Evolutionary conservation across 169 alveolate species (phyloP).

Genomic region (Besnoitia besnoiti): DNA sequence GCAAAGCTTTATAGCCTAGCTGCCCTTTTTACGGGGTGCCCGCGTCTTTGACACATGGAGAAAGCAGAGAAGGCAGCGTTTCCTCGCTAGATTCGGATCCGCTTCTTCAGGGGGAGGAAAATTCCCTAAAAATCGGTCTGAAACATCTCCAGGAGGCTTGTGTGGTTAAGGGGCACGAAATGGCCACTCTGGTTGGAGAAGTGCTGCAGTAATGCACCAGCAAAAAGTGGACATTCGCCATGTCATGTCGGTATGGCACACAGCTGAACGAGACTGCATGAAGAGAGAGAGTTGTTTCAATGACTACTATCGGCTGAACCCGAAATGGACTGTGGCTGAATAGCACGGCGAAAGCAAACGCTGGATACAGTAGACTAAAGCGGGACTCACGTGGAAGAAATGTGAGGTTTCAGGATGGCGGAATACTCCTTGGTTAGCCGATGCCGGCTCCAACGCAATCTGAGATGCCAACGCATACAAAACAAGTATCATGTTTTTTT

Average conservation of each 20-base stretch:
- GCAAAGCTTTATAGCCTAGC: neutral
- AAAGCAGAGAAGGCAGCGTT: neutral
- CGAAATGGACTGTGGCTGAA: too few species aligned
- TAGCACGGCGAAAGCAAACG: too few species aligned
- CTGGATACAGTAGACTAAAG: too few species aligned
- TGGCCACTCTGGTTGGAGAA: conserved; percentile 8
- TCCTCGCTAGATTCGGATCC: neutral
- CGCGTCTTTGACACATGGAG: neutral
- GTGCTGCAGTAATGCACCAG: neutral
- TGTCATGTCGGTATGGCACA: neutral
- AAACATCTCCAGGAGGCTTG: neutral
- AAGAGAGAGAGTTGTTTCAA: neutral
- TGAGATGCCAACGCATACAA: neutral
- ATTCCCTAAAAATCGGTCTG: neutral
- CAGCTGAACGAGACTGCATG: neutral
- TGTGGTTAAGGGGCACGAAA: neutral
- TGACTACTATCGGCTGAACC: too few species aligned
- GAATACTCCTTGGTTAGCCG: neutral
- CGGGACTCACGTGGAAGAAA: conserved; percentile 26
- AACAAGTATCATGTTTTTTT: neutral
- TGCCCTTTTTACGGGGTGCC: neutral
- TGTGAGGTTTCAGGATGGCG: neutral
- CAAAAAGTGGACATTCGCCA: neutral
- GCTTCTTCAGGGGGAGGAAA: neutral
- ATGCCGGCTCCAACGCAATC: conserved; percentile 7